Conservation (phyloP, 1,139 yeast species). For the Wickerhamomyces sp. region DNA sequence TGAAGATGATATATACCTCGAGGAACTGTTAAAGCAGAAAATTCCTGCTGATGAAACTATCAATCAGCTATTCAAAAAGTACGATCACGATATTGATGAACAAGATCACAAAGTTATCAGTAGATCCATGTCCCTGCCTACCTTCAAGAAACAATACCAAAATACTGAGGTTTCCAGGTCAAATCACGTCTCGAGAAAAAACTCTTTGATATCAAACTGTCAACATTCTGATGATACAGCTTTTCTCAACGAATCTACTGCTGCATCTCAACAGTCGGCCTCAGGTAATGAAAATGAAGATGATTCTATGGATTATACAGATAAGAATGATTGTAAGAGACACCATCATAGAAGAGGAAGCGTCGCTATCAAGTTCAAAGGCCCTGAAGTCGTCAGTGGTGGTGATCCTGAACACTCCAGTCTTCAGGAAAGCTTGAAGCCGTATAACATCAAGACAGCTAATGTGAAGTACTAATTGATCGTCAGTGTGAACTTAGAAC, state of each 20-base stretch:
- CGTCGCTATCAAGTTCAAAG: conserved; percentile 22
- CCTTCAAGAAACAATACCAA: not conserved
- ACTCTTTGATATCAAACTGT: conserved; percentile 8
- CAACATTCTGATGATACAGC: not conserved
- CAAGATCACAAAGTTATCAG: not conserved
- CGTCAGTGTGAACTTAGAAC: no score
- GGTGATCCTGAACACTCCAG: not conserved
- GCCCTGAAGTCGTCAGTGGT: conserved; percentile 12
- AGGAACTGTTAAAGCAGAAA: not conserved
- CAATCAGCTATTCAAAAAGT: no score
- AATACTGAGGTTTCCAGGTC: no score
- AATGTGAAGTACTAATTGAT: no score
- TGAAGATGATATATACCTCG: not conserved
- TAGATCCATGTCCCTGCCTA: not conserved
- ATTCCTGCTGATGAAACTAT: not conserved
- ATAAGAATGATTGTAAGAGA: conserved; percentile 12
- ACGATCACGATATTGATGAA: no score
- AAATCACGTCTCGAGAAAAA: conserved; percentile 1
- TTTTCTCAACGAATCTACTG: no score
- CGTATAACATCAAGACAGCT: not conserved
- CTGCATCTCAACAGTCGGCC: no score
- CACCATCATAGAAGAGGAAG: conserved; percentile 25
- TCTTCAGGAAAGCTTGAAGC: no score
- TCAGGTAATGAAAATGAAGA: not conserved
- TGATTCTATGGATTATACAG: not conserved